Conservation (phyloP, 2,329 filamentous ascomycete genomes). For the Rhinocladiella mackenziei region DNA sequence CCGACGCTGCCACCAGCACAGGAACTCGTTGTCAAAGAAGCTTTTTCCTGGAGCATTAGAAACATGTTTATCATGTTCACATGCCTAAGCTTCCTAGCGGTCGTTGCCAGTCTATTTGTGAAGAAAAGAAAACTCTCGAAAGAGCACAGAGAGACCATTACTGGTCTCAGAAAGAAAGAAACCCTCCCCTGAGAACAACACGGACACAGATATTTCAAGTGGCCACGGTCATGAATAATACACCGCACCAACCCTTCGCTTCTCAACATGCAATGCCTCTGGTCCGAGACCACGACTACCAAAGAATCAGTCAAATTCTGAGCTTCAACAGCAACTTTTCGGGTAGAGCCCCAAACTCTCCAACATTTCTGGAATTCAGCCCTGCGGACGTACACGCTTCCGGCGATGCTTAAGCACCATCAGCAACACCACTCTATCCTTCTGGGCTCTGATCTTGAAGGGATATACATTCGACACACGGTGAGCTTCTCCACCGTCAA, state of each 20-base stretch:
- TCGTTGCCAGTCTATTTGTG: conserved; percentile 36
- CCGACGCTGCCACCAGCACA: conserved; percentile 32
- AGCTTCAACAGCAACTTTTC: conserved; percentile 10
- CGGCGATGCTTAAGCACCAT: conserved; percentile 24
- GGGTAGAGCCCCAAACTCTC: neutral
- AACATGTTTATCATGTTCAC: conserved; percentile 49
- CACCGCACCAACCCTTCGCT: too few relatives aligned
- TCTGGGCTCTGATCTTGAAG: neutral
- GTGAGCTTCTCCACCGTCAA: conserved; percentile 27
- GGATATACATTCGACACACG: conserved; percentile 7
- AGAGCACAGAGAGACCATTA: conserved; percentile 43
- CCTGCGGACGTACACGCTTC: neutral
- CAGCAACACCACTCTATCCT: conserved; percentile 21
- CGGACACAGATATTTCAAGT: neutral
- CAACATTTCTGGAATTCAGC: neutral
- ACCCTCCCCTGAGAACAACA: neutral
- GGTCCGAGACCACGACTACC: neutral
- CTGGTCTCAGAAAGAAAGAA: conserved; percentile 38
- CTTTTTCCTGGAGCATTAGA: conserved; percentile 43
- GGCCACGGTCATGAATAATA: neutral
- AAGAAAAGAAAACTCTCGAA: conserved; percentile 38
- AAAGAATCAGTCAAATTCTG: neutral
- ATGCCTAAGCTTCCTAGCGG: conserved; percentile 10
- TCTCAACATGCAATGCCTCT: conserved; percentile 1
- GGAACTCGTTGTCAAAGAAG: conserved; percentile 37